Evolutionary conservation across 78 protist species (phyloP), one percentile per base, ranked within the genome.

Genomic region (Planoprotostelium fungivorum): DNA sequence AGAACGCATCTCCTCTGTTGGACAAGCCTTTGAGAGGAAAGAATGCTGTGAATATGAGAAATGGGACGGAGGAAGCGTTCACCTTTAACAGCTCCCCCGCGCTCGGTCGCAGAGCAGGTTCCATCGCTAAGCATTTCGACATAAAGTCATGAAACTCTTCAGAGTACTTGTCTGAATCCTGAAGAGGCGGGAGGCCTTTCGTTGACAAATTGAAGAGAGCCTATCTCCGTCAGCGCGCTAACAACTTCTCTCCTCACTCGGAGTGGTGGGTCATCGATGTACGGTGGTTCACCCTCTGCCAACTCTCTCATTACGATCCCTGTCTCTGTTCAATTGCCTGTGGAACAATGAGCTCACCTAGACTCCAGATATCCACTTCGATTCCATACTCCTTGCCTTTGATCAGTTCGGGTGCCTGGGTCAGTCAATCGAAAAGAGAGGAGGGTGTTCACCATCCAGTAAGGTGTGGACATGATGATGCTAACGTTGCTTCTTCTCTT

Each of bases 171-270:
- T 94, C 93, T 0, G 96, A 95, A 38, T 92, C 37, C 29, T 86
- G 89, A 10, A 97, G 84, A 16, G 88, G 89, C 0, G 99, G 99
- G 10, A 97, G 88, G 31, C 98, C 98, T 86, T 92, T 91, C 0
- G 98, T 97, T 10, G 98, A 96, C 36, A 98, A 96, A 37, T 97
- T 35, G 37, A 95, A 96, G 38, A 98, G 92, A 0, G 98, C 98
- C 73, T 51, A 16, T 16, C 31, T 51, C 73, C 73, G 73, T 51
- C 73, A 51, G 5, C 73, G 16, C 16, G 31, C 16, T 5, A 51
- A 51, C 31, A 51, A 51, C 5, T 51, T 51, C 16, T 16, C 73
- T 25, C 5, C 73, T 51, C 16, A 29, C 97, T 31, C 96, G 38
- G 87, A 93, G 90, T 29, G 95, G 95, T 84, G 95, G 95, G 83